These are phyloP conservation scores for Pythium sp. DNA, from an alignment of 352 stramenopile genomes.

Conservation along the genomic window DNA sequence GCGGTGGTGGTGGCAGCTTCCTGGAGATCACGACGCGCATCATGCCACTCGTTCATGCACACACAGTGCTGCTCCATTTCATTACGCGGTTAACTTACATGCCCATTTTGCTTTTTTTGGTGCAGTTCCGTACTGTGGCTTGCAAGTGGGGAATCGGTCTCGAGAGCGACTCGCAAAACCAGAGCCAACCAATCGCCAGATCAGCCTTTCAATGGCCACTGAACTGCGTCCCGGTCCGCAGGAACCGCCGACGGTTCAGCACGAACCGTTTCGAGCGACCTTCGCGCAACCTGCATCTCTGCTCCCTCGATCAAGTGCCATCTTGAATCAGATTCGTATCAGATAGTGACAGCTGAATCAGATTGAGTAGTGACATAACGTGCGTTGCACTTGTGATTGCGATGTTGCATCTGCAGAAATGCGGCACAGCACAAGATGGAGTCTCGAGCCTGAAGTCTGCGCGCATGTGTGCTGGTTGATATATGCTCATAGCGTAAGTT, in stretches of 20 bases:
- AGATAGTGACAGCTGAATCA: not conserved
- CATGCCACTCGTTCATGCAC: slow-evolving; percentile 1
- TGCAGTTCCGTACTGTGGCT: slow-evolving; percentile 84
- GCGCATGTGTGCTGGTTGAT: not conserved
- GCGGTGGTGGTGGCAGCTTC: not conserved
- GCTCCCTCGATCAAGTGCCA: not conserved
- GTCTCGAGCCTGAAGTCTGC: not conserved
- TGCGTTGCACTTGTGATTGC: not conserved
- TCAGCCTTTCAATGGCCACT: slow-evolving; percentile 36
- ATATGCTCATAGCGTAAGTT: not conserved
- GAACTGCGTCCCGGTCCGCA: slow-evolving; percentile 30
- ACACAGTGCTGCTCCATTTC: slow-evolving; percentile 3
- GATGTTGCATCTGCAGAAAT: not conserved
- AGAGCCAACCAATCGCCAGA: slow-evolving; percentile 76
- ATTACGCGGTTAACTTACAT: slow-evolving; percentile 60
- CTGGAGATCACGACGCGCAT: not conserved
- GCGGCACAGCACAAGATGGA: not conserved
- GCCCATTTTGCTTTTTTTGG: slow-evolving; percentile 82
- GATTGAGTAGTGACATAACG: not conserved
- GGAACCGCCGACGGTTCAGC: slow-evolving; percentile 19
- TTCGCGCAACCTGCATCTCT: slow-evolving; percentile 23
- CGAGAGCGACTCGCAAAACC: slow-evolving; percentile 31
- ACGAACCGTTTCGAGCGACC: slow-evolving; percentile 28
- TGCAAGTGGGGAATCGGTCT: slow-evolving; percentile 15
- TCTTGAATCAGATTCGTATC: not conserved